Conservation (phyloP, 805 yeast species). For the Gaillardinia entomophila region DNA sequence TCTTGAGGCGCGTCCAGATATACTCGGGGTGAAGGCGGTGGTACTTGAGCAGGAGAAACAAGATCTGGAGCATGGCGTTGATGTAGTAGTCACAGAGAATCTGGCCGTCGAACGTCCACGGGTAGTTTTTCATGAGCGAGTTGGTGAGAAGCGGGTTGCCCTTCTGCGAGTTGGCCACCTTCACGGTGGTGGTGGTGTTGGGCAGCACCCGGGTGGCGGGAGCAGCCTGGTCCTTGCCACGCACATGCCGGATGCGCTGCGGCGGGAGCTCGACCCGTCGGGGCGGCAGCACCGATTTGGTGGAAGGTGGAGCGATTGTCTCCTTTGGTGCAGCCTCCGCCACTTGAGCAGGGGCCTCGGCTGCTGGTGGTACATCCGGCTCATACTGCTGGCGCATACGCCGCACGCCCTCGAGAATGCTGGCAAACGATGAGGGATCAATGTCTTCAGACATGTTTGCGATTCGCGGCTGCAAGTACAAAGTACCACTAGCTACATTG, state of each 20-base stretch:
- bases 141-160: constrained; percentile 65
- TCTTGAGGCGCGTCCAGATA: constrained; percentile 47
- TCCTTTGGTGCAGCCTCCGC: too few relatives aligned
- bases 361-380: too few relatives aligned
- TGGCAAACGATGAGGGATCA: constrained; percentile 64
- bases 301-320: too few relatives aligned
- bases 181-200: constrained; percentile 26
- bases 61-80: constrained; percentile 47
- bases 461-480: background rate
- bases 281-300: background rate
- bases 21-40: constrained; percentile 76
- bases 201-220: background rate
- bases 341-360: too few relatives aligned
- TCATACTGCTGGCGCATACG: constrained; percentile 46
- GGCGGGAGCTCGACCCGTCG: background rate
- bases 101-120: constrained; percentile 50
- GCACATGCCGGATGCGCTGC: background rate
- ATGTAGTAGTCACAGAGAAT: constrained; percentile 59
- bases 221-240: background rate
- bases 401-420: constrained; percentile 66
- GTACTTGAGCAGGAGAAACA: constrained; percentile 65
- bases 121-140: constrained; percentile 42
- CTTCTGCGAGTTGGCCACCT: constrained; percentile 60
- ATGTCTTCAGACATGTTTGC: constrained; percentile 4
- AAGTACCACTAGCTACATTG: too few relatives aligned